Percentiles rank a stretch among this genome's conserved stretches.
phyloP scores from a whole-genome alignment of 768 basidiomycete genomes.

The Podaxis sp. region DNA sequence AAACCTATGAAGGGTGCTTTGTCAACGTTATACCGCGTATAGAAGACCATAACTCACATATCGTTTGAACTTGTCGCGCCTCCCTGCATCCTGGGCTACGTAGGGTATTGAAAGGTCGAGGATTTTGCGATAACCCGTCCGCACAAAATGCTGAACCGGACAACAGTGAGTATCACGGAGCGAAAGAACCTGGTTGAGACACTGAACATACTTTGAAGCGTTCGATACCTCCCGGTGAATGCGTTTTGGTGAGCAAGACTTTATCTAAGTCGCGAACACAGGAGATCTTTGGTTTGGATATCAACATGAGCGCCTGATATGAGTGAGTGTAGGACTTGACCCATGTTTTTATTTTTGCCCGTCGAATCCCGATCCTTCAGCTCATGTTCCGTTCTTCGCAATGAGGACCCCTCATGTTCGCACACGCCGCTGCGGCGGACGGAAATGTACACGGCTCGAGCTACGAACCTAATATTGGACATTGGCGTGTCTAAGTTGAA shows the following conservation, averaged over 20 bases:
- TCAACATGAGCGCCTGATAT: background rate
- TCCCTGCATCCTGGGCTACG: background rate
- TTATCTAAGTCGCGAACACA: background rate
- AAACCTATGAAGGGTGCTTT: background rate
- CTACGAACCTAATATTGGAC: background rate
- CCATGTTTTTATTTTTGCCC: background rate
- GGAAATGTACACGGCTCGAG: background rate
- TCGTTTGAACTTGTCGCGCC: background rate
- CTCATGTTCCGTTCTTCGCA: background rate
- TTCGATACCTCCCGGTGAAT: background rate
- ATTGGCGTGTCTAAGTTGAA: background rate
- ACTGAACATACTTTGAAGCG: background rate
- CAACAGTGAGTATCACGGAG: background rate
- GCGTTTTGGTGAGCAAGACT: background rate
- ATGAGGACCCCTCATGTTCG: background rate
- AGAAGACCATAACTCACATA: background rate
- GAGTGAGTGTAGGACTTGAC: background rate
- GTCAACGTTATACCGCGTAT: background rate
- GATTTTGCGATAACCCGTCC: background rate
- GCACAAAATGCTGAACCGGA: background rate
- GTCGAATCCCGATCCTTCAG: background rate
- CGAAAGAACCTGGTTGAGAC: background rate
- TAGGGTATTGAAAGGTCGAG: background rate
- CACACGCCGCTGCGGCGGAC: background rate
- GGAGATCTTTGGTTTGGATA: background rate